Conservation (phyloP, 306 rosid genomes). For the Cicer pinnatifidum region DNA sequence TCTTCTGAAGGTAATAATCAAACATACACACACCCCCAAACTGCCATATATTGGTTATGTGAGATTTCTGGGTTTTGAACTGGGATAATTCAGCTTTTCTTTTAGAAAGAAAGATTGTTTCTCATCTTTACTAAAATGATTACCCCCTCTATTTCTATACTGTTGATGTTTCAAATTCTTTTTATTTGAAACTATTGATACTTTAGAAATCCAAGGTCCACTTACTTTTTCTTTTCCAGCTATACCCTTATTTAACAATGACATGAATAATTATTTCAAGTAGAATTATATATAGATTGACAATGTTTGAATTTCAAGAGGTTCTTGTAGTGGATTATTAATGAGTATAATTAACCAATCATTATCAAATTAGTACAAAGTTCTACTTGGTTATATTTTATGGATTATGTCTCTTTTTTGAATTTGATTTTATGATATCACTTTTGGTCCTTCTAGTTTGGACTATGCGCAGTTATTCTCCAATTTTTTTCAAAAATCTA, state of each 20-base stretch:
- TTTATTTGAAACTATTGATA: neutral
- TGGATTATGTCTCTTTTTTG: neutral
- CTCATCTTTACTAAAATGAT: neutral
- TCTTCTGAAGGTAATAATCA: neutral
- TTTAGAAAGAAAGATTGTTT: slow-evolving; percentile 18
- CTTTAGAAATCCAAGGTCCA: neutral
- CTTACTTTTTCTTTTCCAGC: neutral
- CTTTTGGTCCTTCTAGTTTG: neutral
- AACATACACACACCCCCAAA: slow-evolving; percentile 17
- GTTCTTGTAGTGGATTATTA: neutral
- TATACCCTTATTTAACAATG: neutral
- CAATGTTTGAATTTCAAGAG: neutral
- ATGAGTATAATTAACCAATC: neutral
- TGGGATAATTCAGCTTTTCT: slow-evolving; percentile 24
- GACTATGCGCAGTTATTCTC: neutral
- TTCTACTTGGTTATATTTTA: neutral
- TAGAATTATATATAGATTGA: neutral
- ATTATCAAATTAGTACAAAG: neutral
- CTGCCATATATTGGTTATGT: slow-evolving; percentile 2
- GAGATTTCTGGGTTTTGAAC: slow-evolving; percentile 20
- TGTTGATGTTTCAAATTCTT: neutral
- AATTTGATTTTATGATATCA: slow-evolving; percentile 22
- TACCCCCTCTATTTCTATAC: neutral
- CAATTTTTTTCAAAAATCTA: neutral
- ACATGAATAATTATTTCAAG: neutral